Evolutionary conservation across 108 stramenopile genomes (phyloP), one percentile per base, ranked within the genome.

Genomic region (Discostella pseudostelligera): DNA sequence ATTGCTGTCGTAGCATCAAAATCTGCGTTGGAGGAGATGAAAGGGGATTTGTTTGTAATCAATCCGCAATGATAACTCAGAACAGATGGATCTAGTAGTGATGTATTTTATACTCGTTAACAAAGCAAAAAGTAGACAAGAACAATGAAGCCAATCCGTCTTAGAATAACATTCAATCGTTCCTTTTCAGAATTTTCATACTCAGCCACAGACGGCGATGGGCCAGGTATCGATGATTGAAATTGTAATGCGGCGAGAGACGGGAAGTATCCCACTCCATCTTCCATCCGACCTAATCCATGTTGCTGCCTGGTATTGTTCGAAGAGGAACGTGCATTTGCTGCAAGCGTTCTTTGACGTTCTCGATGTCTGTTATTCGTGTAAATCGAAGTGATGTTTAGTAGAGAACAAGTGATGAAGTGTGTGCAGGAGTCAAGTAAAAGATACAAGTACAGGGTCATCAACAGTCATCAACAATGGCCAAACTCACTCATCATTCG

Each of bases 201-300:
- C 16, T 72, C 51, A 16, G 76, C 76, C 39, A 78, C 28, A 0
- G 71, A 73, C 0, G 71, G 66, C 0, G 69, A 70, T 24, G 76
- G 76, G 8, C 42, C 72, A 13, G 76, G 76, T 40, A 78, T 67
- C 3, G 76, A 49, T 47, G 72, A 53, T 48, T 78, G 72, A 56
- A 78, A 78, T 53, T 78, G 76, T 35, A 78, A 47, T 39, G 76
- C 65, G 35, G 67, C 76, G 50, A 78, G 46, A 29, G 43, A 56
- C 5, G 76, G 76, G 46, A 78, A 72, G 59, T 78, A 78, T 17
- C 76, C 76, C 8, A 70, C 50, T 5, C 76, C 76, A 21, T 78
- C 66, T 24, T 73, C 76, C 32, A 78, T 40, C 14, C 66, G 36
- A 3, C 76, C 76, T 17, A 78, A 43, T 53, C 76, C 69, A 35